Conservation (phyloP, 176 grass and related monocot genomes). For the Aegilops longissima region DNA sequence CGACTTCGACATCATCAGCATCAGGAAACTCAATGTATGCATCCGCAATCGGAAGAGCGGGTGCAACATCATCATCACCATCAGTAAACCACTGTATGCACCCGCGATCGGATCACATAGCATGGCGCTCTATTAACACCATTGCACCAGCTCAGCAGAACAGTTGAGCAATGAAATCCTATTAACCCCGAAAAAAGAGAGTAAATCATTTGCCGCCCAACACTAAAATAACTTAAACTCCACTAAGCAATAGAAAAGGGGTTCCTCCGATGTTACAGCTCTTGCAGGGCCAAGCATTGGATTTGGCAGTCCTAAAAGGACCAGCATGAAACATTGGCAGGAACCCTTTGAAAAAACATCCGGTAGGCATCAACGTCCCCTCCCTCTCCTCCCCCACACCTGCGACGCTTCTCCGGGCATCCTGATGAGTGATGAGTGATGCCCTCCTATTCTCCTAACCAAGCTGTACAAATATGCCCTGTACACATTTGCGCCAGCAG, state of each 20-base stretch:
- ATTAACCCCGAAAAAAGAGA: too few relatives aligned
- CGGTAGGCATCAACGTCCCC: not conserved
- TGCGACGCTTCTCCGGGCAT: not conserved
- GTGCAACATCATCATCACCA: too few relatives aligned
- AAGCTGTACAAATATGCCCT: slow-evolving; percentile 24
- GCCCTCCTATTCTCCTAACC: not conserved
- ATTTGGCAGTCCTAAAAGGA: slow-evolving; percentile 15
- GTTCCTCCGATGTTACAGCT: not conserved
- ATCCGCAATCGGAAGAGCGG: too few relatives aligned
- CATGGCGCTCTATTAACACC: too few relatives aligned
- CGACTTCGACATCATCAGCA: too few relatives aligned
- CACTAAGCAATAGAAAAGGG: not conserved
- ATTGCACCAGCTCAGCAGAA: not conserved
- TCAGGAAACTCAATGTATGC: too few relatives aligned
- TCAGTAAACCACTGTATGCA: too few relatives aligned
- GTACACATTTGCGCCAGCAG: slow-evolving; percentile 13
- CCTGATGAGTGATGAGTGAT: not conserved
- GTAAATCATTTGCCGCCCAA: not conserved
- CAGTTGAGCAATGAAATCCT: too few relatives aligned
- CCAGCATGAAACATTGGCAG: slow-evolving; percentile 26
- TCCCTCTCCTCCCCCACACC: slow-evolving; percentile 26
- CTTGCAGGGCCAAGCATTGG: not conserved
- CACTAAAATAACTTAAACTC: not conserved
- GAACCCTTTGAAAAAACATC: not conserved
- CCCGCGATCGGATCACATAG: too few relatives aligned